Evolutionary conservation across 2,329 filamentous ascomycete species (phyloP), one percentile per base, ranked within the genome.

Genomic region (Ophiocordyceps camponoti-leonardi): DNA sequence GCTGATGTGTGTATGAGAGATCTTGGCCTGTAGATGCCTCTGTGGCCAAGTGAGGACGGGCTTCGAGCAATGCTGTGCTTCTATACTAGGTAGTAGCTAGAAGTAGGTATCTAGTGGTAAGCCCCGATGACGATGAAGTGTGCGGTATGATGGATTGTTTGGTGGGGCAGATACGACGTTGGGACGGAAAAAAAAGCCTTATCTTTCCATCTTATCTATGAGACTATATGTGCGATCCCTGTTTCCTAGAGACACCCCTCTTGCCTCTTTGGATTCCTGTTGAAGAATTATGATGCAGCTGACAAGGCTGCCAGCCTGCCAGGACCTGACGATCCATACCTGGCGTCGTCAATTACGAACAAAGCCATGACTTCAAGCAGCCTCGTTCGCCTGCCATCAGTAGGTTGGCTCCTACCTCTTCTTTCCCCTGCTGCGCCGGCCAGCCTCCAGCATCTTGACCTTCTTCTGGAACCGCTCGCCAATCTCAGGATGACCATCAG

Each of bases 401-500:
- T 8, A 16, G 10, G 12, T 20, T 14, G 4, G 8, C 11, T 16
- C 51, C 49, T 58, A 67, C 53, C 63, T 58, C 28, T 58, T 60
- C 54, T 67, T 70, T 43, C 65, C 65, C 47, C 66, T 59, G 50
- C 66, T 64, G 48, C 64, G 60, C 16, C 68, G 64, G 20, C 69
- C 69, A 22, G 58, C 57, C 47, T 73, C 69, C 52, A 73, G 48
- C 23, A 67, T 58, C 67, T 77, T 82, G 55, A 79, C 68, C 60
- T 74, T 75, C 67, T 85, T 85, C 55, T 78, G 78, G 58, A 83
- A 87, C 40, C 74, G 71, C 47, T 87, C 82, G 22, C 88, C 88
- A 56, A 87, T 77, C 47, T 77, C 74, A 7, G 67, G 66, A 8
- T 69, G 79, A 0, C 83, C 79, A 61, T 93, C 87, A 19, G 60